Base-by-base conservation (phyloP, 257 asterid species). In the Penstemon barbatus region DNA sequence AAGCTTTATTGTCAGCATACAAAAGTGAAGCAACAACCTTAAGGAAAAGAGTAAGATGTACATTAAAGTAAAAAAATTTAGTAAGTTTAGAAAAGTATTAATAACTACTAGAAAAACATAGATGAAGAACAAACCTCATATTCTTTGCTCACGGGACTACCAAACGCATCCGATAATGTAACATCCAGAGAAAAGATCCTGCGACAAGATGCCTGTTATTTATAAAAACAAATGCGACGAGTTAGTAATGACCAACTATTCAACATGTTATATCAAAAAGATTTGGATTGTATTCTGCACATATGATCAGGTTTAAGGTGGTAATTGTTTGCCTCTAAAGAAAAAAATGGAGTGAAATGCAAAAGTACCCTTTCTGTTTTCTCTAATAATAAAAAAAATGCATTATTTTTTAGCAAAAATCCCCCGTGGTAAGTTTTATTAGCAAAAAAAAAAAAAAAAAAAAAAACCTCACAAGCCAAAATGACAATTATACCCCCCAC, bases 21-120 rank as follows among this genome's bases (percentile, higher is more conserved):
- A 84, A 61, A 66, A 92, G 98, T 52, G 89, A 78, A 66, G 97
- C 98, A 77, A 81, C 76, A 67, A 92, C 98, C 97, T 90, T 75
- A 61, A 59, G 61, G 74, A 56, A 75, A 71, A 49, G 64, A 74
- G 33, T n/a, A 69, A 53, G 53, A 61, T 18, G 36, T 39, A 4
- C 18, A 44, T 76, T 19, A 25, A 0, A 71, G 72, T 62, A 69
- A 61, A 13, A 48, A 57, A 48, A 19, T 33, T 54, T 4, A 66
- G 55, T 61, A 57, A 49, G 36, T 63, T 36, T 36, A 64, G 41
- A 40, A 68, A 13, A 59, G 33, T 25, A 25, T 33, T 57, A 63
- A 39, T 48, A 46, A 19, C 3, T 44, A 52, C 4, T 59, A 60
- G 65, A 45, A 59, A 52, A 63, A 7, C 36, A n/a, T 41, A 77